Base-by-base conservation (phyloP, 805 yeast species). In the Starmerella asiatica region DNA sequence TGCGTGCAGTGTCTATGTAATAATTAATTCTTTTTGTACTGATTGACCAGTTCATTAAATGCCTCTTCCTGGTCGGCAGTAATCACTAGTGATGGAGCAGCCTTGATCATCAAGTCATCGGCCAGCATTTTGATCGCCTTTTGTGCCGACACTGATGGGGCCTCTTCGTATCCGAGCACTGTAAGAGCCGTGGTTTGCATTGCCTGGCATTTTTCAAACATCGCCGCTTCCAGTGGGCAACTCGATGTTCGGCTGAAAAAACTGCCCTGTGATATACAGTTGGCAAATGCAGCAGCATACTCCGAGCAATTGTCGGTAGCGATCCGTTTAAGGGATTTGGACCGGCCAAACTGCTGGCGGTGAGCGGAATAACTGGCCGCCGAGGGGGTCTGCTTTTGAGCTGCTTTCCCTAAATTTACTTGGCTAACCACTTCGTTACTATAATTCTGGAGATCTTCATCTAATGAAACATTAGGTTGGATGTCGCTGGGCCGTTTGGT, bases 251-350 rank as follows among this genome's bases (percentile, higher is more conserved):
- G 32, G 23, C 51, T 53, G 40, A 43, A 40, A 19, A 51, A 35
- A 3, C 49, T 36, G 11, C 60, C 60, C 2, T 40, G 30, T n/a
- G 39, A 40, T 3, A 55, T 35, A 32, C 60, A 56, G 24, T 47
- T 38, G 6, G 58, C 45, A 24, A 46, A 50, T 14, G 53, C 55
- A 21, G 36, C 38, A 27, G 55, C 58, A 36, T 40, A 52, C 41
- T 57, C 61, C 3, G 54, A 57, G 34, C 61, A 57, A 42, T 57
- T 57, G 35, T 57, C 56, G 43, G 52, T 39, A 16, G 61, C 60
- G 2, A 51, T 49, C 35, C 53, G 59, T 28, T 45, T 43, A 11
- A 52, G 34, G 5, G 53, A 29, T 31, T 46, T 50, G n/a, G 23
- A 5, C 29, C 27, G 20, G n/a, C 32, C 16, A 28, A 28, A n/a